Base-by-base conservation (phyloP, 2,329 filamentous ascomycete genomes). In the Zasmidium citrigriseum region DNA sequence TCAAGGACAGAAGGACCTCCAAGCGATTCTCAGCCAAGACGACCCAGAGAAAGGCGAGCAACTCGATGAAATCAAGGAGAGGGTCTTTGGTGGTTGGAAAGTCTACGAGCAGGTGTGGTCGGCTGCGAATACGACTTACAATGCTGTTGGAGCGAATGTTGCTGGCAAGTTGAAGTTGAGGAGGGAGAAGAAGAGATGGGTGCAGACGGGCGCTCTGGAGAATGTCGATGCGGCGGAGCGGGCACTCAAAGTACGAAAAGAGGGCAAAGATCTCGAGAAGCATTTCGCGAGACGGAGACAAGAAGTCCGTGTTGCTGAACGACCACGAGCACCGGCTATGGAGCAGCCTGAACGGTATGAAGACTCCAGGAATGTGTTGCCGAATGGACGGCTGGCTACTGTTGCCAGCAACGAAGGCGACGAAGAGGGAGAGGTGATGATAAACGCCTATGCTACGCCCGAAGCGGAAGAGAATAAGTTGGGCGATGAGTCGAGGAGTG, bases 31-130 rank as follows among this genome's bases (percentile, higher is more conserved):
- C 12, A 56, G 46, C 23, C 56, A 62, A 11, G 62, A 64, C 29
- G 44, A 55, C 10, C n/a, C n/a, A n/a, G 23, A 60, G 24, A 47
- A 60, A 18, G 47, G 58, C 11, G 51, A 64, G 21, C 56, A 63
- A 44, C 45, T 69, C 2, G 27, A 62, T 12, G 54, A 61, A n/a
- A 59, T 67, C 41, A 51, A 61, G 21, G 45, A 54, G 3, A 58
- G 61, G 22, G 68, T 72, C 9, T 49, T 54, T 11, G 64, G 70
- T 14, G 68, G 71, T 21, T 73, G 70, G 71, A 61, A 63, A 29
- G 62, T 72, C 5, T 73, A 70, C 61, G 64, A 70, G 38, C 66
- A 73, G 29, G 62, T 73, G 48, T 73, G 71, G 71, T 54, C 60
- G 3, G 59, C 58, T 21, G 68, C 68, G 5, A 56, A 65, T 18